These are phyloP conservation scores for Volvox carteri DNA, from an alignment of 163 green algal genomes.

Conservation along the genomic window DNA sequence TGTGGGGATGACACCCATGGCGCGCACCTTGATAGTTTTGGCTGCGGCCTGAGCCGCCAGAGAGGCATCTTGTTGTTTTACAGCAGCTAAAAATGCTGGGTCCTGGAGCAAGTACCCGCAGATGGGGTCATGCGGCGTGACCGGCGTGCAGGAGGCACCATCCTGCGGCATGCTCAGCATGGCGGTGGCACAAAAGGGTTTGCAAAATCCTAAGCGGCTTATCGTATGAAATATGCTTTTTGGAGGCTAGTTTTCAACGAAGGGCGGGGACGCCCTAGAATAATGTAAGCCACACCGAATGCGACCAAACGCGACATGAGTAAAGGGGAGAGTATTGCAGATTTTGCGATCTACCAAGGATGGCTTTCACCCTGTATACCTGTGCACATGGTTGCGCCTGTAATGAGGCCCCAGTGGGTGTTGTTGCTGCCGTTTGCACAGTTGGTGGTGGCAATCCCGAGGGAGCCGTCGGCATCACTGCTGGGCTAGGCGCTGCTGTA, in stretches of 20 bases:
- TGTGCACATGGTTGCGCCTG: neutral
- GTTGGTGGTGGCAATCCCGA: neutral
- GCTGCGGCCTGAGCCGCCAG: neutral
- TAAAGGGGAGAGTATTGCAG: too few relatives aligned
- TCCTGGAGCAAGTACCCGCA: conserved; percentile 20
- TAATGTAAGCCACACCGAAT: neutral
- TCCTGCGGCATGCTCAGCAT: too few relatives aligned
- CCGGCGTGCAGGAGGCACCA: too few relatives aligned
- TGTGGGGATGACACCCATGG: too few relatives aligned
- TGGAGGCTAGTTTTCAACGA: neutral
- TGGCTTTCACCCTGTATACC: too few relatives aligned
- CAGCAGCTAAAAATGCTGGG: conserved; percentile 11
- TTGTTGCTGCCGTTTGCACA: neutral
- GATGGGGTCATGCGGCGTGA: conserved; percentile 35
- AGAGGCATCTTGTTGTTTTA: neutral
- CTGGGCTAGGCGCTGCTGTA: neutral
- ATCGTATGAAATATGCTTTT: neutral
- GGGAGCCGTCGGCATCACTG: neutral
- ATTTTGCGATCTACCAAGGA: too few relatives aligned
- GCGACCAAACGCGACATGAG: neutral
- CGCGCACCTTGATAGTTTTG: conserved; percentile 29
- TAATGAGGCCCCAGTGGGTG: neutral
- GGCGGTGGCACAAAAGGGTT: too few relatives aligned
- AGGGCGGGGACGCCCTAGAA: neutral
- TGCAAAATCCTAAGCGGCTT: neutral